Evolutionary conservation across 495 filamentous ascomycete genomes (phyloP), one percentile per base, ranked within the genome.

Genomic region (Neurospora sp.): DNA sequence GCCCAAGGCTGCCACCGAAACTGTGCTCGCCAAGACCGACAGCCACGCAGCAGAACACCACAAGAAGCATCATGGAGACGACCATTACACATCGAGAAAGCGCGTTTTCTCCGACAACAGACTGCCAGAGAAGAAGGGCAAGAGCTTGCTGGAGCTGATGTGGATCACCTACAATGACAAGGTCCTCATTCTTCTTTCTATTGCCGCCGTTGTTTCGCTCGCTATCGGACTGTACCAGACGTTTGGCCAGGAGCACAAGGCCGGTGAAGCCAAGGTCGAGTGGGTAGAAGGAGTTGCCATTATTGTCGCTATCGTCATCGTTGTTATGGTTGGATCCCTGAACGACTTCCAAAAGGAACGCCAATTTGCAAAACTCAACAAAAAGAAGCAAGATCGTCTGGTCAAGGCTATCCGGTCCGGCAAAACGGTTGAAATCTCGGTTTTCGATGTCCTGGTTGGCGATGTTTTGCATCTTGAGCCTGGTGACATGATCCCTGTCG

Each of bases 101-200:
- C 87, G 91, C 41, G 84, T 94, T 23, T 96, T 83, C 71, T 78
- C 85, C 70, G 89, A 93, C 79, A 96, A 96, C 76, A 81, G 88
- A 70, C 79, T 96, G 27, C 93, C 93, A 0, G 87, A 85, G 72
- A 91, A 92, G 79, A 92, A 94, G 77, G 88, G 90, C 39, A 91
- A 93, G 73, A 89, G 84, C 59, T 86, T 96, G 71, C 85, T 91
- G 74, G 86, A 90, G 76, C 76, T 95, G 41, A 90, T 94, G 78
- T 96, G 93, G 93, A 90, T 91, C 77, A 93, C 92, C 10, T 94
- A 93, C 79, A 93, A 95, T 77, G 93, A 96, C 82, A 93, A 93
- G 74, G 92, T 96, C 27, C 84, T 96, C 71, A 91, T 95, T 20
- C 82, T 93, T 20, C 83, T 94, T 70, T 92, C 91, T 14, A 84